Conservation (phyloP, 306 rosid genomes). For the Inga leiocalycina region DNA sequence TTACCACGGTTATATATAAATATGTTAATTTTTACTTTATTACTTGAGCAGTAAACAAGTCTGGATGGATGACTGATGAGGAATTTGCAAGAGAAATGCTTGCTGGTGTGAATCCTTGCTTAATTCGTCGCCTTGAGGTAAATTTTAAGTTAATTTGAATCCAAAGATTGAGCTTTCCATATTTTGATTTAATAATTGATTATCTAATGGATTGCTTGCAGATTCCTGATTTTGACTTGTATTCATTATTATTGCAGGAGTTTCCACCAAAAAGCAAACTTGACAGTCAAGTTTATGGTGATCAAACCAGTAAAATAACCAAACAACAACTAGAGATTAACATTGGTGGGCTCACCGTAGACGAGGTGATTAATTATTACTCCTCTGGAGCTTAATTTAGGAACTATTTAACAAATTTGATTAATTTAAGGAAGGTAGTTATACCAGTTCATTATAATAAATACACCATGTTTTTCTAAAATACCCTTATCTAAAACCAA, state of each 20-base stretch:
- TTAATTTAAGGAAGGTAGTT: no score
- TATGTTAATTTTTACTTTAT: neutral
- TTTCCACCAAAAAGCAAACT: conserved; percentile 75
- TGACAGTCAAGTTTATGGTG: conserved; percentile 50
- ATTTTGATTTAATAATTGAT: neutral
- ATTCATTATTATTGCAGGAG: conserved; percentile 36
- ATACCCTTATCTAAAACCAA: no score
- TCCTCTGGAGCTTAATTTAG: no score
- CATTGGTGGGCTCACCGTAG: conserved; percentile 50
- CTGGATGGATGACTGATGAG: conserved; percentile 1
- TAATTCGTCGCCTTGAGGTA: neutral
- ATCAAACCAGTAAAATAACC: conserved; percentile 39
- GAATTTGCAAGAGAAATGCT: conserved; percentile 12
- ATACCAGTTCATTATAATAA: no score
- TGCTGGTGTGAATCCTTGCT: neutral
- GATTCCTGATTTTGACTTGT: neutral
- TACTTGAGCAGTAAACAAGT: neutral
- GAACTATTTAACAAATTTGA: no score
- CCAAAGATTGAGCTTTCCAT: neutral
- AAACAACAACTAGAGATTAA: conserved; percentile 32
- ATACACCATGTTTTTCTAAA: no score
- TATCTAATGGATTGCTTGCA: neutral
- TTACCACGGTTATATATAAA: neutral
- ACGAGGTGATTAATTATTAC: conserved; percentile 33
- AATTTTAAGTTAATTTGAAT: neutral